Evolutionary conservation across 2,329 filamentous ascomycete genomes (phyloP).

Genomic region (Neonectria sp.): DNA sequence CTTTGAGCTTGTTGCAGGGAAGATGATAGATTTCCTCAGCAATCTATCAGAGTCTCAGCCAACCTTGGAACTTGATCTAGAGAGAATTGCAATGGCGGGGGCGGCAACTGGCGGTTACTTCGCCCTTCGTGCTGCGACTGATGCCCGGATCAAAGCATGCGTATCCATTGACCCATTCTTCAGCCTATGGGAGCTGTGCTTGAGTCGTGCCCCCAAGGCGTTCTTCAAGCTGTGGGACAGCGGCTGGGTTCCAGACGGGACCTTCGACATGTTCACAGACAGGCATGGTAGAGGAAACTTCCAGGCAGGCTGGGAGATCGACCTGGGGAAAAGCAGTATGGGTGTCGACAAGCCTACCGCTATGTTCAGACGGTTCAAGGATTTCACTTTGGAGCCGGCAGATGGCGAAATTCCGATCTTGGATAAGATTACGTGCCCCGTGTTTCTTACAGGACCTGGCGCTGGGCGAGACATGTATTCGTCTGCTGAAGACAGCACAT

Average conservation of each 20-base stretch:
- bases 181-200: slow-evolving; percentile 46
- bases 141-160: slow-evolving; percentile 61
- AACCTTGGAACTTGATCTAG: slow-evolving; percentile 53
- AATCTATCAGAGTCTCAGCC: slow-evolving; percentile 23
- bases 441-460: slow-evolving; percentile 45
- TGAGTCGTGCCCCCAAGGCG: slow-evolving; percentile 42
- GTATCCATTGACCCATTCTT: slow-evolving; percentile 51
- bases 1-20: slow-evolving; percentile 53
- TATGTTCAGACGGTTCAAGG: slow-evolving; percentile 43
- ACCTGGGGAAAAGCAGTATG: slow-evolving; percentile 41
- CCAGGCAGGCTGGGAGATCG: slow-evolving; percentile 51
- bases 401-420: slow-evolving; percentile 36
- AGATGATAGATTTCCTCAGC: slow-evolving; percentile 52
- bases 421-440: slow-evolving; percentile 45
- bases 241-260: slow-evolving; percentile 43
- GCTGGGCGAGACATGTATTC: slow-evolving; percentile 40
- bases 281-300: slow-evolving; percentile 41
- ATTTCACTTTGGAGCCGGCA: slow-evolving; percentile 32
- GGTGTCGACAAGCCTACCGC: slow-evolving; percentile 44
- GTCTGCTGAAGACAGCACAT: slow-evolving; percentile 29
- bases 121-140: slow-evolving; percentile 58
- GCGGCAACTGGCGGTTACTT: slow-evolving; percentile 62
- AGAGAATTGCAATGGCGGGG: slow-evolving; percentile 55
- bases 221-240: slow-evolving; percentile 40
- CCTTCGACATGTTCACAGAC: slow-evolving; percentile 47